Conservation (phyloP, 106 monocot species). For the Apostasia ramifera region DNA sequence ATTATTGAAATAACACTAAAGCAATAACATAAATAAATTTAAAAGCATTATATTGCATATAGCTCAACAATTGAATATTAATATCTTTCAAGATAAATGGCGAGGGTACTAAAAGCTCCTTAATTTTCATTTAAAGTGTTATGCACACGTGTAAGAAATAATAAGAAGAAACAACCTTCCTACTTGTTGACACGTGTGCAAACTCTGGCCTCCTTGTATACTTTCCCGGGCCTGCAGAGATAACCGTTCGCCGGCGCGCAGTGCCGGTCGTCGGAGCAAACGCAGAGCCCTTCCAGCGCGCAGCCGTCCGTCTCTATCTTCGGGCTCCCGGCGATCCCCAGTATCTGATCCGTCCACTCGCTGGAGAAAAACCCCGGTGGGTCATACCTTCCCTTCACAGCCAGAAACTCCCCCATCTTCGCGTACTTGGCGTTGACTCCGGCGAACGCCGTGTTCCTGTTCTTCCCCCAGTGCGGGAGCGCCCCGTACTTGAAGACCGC, state of each 20-base stretch:
- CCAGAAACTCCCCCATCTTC: conserved; percentile 18
- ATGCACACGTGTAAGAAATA: too few species aligned
- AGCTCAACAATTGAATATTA: too few species aligned
- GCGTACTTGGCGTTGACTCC: conserved; percentile 37
- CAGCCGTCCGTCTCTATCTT: conserved; percentile 39
- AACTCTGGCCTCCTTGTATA: conserved; percentile 13
- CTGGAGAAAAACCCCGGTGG: conserved; percentile 48
- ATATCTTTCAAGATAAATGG: too few species aligned
- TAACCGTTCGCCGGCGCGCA: conserved; percentile 13
- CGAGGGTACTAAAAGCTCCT: too few species aligned
- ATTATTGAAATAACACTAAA: too few species aligned
- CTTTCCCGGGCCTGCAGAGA: conserved; percentile 12
- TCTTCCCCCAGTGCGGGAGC: conserved; percentile 79
- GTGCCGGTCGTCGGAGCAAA: conserved; percentile 11
- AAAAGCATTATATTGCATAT: too few species aligned
- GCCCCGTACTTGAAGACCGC: conserved; percentile 60
- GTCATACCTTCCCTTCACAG: conserved; percentile 43
- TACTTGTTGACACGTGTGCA: background rate
- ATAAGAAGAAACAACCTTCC: too few species aligned
- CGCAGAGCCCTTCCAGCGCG: conserved; percentile 30
- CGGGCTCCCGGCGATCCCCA: conserved; percentile 38
- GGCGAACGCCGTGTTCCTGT: conserved; percentile 48
- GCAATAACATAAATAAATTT: too few species aligned
- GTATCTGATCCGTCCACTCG: conserved; percentile 68
- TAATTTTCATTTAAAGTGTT: too few species aligned